Evolutionary conservation across 768 basidiomycete species (phyloP).

Genomic region (Sarcomyxa edulis): DNA sequence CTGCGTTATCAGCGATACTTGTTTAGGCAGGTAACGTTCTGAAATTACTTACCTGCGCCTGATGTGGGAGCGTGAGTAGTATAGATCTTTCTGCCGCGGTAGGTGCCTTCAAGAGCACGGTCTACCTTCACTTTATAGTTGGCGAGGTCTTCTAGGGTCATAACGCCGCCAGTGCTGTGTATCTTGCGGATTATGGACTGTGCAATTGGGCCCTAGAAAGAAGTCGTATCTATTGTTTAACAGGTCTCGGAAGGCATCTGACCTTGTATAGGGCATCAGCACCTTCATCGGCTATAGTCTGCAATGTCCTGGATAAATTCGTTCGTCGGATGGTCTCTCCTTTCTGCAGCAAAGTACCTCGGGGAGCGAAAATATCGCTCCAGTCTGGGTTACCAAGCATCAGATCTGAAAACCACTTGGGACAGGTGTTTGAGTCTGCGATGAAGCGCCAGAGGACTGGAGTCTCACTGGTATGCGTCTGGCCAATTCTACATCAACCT

Average conservation of each 20-base stretch:
- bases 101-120: conserved; percentile 74
- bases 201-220: conserved; percentile 71
- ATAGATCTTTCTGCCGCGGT: conserved; percentile 74
- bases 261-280: conserved; percentile 81
- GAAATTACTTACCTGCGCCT: conserved; percentile 56
- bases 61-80: conserved; percentile 82
- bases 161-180: conserved; percentile 67
- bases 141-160: conserved; percentile 69
- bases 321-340: conserved; percentile 71
- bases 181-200: conserved; percentile 73
- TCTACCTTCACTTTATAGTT: conserved; percentile 65
- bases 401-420: conserved; percentile 39
- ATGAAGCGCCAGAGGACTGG: conserved; percentile 3
- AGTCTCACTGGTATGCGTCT: conserved; percentile 59
- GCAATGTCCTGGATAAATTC: conserved; percentile 76
- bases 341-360: conserved; percentile 62
- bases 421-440: conserved; percentile 1
- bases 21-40: neutral
- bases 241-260: neutral
- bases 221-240: neutral
- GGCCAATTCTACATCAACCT: conserved; percentile 72
- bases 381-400: conserved; percentile 72
- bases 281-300: conserved; percentile 69
- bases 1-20: too few species aligned
- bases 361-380: conserved; percentile 77